Evolutionary conservation across 495 filamentous ascomycete genomes (phyloP).

Genomic region (Daldinia childiae): DNA sequence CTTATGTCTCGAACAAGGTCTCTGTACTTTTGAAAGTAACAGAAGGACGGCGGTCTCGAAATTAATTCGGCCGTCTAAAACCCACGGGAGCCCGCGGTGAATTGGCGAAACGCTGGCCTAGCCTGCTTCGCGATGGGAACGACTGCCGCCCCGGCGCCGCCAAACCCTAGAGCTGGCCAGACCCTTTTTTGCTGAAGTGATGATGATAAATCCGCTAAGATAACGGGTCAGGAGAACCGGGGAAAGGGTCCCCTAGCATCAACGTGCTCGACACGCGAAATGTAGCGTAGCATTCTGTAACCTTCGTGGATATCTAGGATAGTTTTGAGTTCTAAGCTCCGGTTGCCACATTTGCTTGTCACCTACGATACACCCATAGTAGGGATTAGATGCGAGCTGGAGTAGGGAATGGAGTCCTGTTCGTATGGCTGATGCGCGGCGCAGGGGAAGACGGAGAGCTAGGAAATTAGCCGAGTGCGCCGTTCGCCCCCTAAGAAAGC

Average conservation of each 20-base stretch:
- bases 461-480: constrained; percentile 26
- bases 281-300: constrained; percentile 25
- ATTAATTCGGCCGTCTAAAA: constrained; percentile 7
- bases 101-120: constrained; percentile 27
- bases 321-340: constrained; percentile 5
- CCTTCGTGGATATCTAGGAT: constrained; percentile 1
- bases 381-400: constrained; percentile 7
- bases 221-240: constrained; percentile 11
- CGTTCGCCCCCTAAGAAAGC: constrained; percentile 23
- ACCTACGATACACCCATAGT: not conserved
- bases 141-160: constrained; percentile 23
- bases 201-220: constrained; percentile 44
- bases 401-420: constrained; percentile 7
- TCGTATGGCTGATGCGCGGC: constrained; percentile 33
- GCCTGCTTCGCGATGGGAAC: constrained; percentile 18
- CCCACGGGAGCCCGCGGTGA: constrained; percentile 3
- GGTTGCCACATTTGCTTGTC: constrained; percentile 8
- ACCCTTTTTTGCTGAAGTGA: constrained; percentile 40
- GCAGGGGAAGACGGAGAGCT: constrained; percentile 25
- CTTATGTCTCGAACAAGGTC: constrained; percentile 27
- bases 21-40: constrained; percentile 13
- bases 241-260: constrained; percentile 28
- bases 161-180: constrained; percentile 33
- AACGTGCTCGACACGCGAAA: constrained; percentile 39
- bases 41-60: constrained; percentile 22